Evolutionary conservation across 495 filamentous ascomycete genomes (phyloP).

Genomic region (Paragyromitra xinjiangensis): DNA sequence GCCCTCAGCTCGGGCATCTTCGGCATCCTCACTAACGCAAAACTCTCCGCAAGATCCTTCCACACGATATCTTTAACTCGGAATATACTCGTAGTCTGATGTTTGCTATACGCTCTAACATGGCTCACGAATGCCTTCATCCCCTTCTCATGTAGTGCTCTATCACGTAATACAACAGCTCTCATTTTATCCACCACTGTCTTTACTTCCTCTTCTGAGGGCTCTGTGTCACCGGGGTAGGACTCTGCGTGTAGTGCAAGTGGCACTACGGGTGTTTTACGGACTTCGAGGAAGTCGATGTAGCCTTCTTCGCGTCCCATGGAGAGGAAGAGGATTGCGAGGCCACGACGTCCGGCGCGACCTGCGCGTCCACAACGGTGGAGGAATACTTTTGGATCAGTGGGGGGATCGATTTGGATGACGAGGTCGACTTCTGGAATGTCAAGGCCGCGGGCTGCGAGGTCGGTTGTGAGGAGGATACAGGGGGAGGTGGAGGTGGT

Average conservation of each 20-base stretch:
- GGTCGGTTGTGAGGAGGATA: constrained; percentile 77
- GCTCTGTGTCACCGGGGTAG: constrained; percentile 62
- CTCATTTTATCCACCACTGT: constrained; percentile 67
- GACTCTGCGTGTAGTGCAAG: constrained; percentile 47
- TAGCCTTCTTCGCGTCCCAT: constrained; percentile 89
- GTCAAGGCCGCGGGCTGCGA: constrained; percentile 83
- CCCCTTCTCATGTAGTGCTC: constrained; percentile 86
- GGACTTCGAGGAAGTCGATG: constrained; percentile 82
- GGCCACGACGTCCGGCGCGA: constrained; percentile 82
- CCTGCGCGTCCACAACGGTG: constrained; percentile 94
- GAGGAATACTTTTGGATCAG: constrained; percentile 92
- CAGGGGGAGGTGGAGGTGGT: constrained; percentile 70
- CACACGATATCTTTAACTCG: constrained; percentile 82
- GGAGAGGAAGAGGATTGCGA: constrained; percentile 84
- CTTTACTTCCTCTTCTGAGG: constrained; percentile 66
- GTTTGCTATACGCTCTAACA: constrained; percentile 89
- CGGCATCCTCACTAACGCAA: constrained; percentile 84
- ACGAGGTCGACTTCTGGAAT: constrained; percentile 96
- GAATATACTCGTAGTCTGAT: constrained; percentile 91
- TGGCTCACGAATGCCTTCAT: constrained; percentile 92
- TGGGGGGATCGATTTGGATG: constrained; percentile 88
- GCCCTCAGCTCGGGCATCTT: constrained; percentile 90
- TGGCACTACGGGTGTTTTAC: constrained; percentile 82
- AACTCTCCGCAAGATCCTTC: constrained; percentile 79
- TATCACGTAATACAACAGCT: constrained; percentile 70